A percentile compares a stretch with the other conserved stretches of the same genome.
Conservation (phyloP, 1,284 basidiomycete genomes). For the Cerrena zonata region DNA sequence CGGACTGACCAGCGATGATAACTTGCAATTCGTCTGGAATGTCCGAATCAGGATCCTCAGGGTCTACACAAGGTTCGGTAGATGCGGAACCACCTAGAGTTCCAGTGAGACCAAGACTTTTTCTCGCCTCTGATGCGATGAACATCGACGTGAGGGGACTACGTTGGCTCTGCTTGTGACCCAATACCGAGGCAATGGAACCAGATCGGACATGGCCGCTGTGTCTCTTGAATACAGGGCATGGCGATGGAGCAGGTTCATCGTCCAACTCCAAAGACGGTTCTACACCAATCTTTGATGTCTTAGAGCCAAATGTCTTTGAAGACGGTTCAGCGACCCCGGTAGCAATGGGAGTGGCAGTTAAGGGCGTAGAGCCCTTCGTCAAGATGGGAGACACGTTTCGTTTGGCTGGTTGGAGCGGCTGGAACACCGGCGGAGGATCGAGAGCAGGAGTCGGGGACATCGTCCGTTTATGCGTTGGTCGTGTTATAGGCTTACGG, state of each 20-base stretch:
- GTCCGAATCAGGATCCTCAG: slow-evolving; percentile 63
- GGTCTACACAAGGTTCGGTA: slow-evolving; percentile 38
- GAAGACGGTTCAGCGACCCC: slow-evolving; percentile 2
- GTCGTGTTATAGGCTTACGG: slow-evolving; percentile 17
- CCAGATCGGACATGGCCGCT: slow-evolving; percentile 30
- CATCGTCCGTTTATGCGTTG: slow-evolving; percentile 46
- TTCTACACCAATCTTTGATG: slow-evolving; percentile 27
- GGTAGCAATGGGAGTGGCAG: background rate
- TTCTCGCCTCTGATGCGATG: slow-evolving; percentile 46
- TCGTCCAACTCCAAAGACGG: slow-evolving; percentile 15
- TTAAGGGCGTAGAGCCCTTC: background rate
- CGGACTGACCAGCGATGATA: slow-evolving; percentile 49
- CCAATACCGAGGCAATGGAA: slow-evolving; percentile 31
- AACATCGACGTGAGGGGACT: slow-evolving; percentile 6
- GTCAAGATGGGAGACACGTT: slow-evolving; percentile 15
- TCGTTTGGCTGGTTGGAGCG: slow-evolving; percentile 45
- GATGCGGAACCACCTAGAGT: slow-evolving; percentile 55
- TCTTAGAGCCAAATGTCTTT: slow-evolving; percentile 45
- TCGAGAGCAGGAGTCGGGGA: slow-evolving; percentile 48
- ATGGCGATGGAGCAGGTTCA: slow-evolving; percentile 26
- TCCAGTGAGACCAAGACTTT: slow-evolving; percentile 54
- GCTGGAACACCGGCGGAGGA: slow-evolving; percentile 50
- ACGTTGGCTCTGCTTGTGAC: slow-evolving; percentile 22
- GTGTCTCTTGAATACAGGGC: slow-evolving; percentile 36
- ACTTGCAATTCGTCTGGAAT: slow-evolving; percentile 68